Conservation (phyloP, 2,329 filamentous ascomycete genomes). For the Cladorrhinum sp. region DNA sequence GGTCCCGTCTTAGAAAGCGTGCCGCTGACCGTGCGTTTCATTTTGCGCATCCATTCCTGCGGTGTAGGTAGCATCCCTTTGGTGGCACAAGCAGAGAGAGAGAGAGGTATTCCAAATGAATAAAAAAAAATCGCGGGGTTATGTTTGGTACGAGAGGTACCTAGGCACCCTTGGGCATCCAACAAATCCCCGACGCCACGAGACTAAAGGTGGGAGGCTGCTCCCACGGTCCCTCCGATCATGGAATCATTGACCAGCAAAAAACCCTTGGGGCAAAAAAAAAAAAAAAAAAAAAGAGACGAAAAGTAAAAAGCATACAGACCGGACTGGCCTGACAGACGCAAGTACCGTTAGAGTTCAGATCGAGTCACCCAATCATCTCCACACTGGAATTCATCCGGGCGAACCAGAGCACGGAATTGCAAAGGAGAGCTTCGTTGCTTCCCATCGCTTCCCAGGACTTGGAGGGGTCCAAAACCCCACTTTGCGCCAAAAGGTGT, state of each 20-base stretch:
- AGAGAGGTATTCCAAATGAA: neutral
- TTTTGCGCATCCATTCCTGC: neutral
- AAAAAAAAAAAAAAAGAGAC: constrained; percentile 10
- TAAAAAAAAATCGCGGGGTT: neutral
- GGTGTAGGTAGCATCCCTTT: neutral
- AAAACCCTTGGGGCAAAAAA: constrained; percentile 7
- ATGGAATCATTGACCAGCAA: neutral
- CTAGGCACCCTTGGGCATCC: neutral
- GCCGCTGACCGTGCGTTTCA: constrained; percentile 1
- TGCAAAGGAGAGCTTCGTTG: constrained; percentile 7
- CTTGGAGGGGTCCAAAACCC: constrained; percentile 17
- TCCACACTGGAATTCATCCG: constrained; percentile 27
- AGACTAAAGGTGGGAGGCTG: neutral
- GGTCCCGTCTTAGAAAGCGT: neutral
- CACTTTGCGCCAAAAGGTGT: constrained; percentile 22
- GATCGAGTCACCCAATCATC: constrained; percentile 15
- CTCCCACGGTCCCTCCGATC: constrained; percentile 10
- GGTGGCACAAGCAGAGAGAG: neutral
- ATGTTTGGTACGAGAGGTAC: neutral
- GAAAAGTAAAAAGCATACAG: neutral
- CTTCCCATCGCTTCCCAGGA: constrained; percentile 12
- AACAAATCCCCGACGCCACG: constrained; percentile 16
- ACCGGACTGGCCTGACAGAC: constrained; percentile 3
- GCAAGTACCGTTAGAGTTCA: constrained; percentile 15
- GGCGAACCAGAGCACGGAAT: constrained; percentile 24